Percentiles rank a stretch among this genome's conserved stretches.
Conservation (phyloP, 2,329 filamentous ascomycete species). For the Xylaria polymorpha region DNA sequence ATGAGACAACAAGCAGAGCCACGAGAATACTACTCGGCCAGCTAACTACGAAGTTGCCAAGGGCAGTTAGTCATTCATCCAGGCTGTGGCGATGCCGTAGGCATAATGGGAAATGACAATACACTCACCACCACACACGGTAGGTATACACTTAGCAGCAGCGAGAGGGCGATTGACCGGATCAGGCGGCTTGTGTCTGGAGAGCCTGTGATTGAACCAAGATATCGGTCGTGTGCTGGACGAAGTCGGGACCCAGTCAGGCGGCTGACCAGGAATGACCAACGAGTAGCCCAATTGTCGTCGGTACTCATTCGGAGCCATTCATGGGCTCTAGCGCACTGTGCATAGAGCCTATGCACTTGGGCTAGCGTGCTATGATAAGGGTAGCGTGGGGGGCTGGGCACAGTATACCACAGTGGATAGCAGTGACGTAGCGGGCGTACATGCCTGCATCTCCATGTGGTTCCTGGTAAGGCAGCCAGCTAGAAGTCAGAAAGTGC, state of each 20-base stretch:
- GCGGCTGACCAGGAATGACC: conserved; percentile 27
- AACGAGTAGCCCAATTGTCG: conserved; percentile 20
- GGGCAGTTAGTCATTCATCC: conserved; percentile 14
- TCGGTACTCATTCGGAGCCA: conserved; percentile 20
- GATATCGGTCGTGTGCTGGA: conserved; percentile 25
- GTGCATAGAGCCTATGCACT: conserved; percentile 28
- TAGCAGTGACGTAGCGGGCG: conserved; percentile 3
- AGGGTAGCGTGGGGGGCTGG: conserved; percentile 6
- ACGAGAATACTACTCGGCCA: neutral
- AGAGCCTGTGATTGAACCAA: conserved; percentile 20
- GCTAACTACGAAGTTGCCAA: conserved; percentile 7
- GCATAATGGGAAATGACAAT: conserved; percentile 11
- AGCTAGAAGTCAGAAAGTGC: neutral
- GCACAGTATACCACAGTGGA: conserved; percentile 10
- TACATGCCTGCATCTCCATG: neutral
- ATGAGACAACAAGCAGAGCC: conserved; percentile 6
- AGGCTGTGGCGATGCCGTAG: neutral
- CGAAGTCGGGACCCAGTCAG: conserved; percentile 26
- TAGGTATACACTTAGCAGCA: neutral
- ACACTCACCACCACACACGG: conserved; percentile 7
- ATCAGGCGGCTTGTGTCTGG: conserved; percentile 6
- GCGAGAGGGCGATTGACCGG: neutral
- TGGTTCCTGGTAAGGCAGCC: neutral
- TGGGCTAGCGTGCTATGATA: neutral
- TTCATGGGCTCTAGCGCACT: neutral